phyloP scores from a whole-genome alignment of 2,329 filamentous ascomycete species.

The Cryphonectria parasitica region DNA sequence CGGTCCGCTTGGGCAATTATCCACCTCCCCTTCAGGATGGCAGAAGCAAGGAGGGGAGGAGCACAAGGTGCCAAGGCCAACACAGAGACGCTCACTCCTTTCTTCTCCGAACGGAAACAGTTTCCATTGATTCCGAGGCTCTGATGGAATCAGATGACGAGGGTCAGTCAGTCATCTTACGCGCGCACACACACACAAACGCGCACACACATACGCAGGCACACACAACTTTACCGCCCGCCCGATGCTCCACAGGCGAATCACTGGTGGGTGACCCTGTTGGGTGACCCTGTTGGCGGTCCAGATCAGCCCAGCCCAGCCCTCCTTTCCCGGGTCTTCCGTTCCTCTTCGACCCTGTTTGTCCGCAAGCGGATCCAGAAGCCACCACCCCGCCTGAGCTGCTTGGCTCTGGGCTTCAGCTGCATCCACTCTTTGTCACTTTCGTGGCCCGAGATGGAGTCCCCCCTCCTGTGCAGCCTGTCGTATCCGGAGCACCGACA shows the following conservation, averaged over 20 bases:
- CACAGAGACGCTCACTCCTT: not conserved
- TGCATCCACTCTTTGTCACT: not conserved
- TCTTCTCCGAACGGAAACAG: not conserved
- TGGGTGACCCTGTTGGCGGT: constrained; percentile 23
- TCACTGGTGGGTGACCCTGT: constrained; percentile 20
- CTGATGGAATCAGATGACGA: constrained; percentile 12
- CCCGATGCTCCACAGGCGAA: constrained; percentile 10
- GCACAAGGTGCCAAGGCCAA: not conserved
- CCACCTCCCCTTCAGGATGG: not conserved
- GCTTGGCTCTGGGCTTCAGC: constrained; percentile 9
- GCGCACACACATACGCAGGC: too few relatives aligned
- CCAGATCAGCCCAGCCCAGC: not conserved
- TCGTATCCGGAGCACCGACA: constrained; percentile 24
- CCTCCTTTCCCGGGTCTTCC: constrained; percentile 22
- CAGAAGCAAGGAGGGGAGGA: not conserved
- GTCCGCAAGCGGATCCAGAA: constrained; percentile 21
- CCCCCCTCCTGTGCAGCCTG: constrained; percentile 16
- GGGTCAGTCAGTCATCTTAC: not conserved
- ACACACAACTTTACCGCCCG: not conserved
- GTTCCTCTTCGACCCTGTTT: constrained; percentile 15
- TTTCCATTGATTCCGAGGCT: not conserved
- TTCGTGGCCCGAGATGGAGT: constrained; percentile 3
- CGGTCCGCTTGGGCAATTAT: not conserved
- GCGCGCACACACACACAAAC: too few relatives aligned
- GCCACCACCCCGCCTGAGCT: constrained; percentile 4